Evolutionary conservation across 257 asterid genomes (phyloP), one percentile per base, ranked within the genome.

Genomic region (Nicotiana tabacum): DNA sequence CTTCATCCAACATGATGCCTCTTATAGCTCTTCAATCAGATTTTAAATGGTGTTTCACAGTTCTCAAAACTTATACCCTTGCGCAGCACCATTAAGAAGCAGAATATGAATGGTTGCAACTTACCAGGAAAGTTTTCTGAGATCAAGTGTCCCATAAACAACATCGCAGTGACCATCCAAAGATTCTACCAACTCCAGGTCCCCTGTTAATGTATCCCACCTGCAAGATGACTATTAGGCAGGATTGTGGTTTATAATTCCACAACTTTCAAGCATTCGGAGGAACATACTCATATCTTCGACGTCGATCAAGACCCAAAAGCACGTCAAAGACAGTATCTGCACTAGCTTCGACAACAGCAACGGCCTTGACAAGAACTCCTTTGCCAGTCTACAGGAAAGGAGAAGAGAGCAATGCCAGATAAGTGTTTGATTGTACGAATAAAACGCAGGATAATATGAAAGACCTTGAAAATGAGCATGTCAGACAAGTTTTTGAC

Each of bases 161-260:
- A 96, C 97, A 87, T 96, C 98, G 81, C 81, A 91, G 86, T 94
- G 97, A 32, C 99, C 98, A 82, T 89, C 85, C 66, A 92, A 64
- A 62, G 97, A 90, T 83, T 93, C 98, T 87, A 96, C 67, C 89
- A 96, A 85, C 93, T 96, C 98, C 91, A 96, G 84, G 88, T 96
- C 98, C 77, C 96, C 93, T 77, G 97, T 96, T 88, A 96, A 87
- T 68, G 97, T 81, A 87, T 96, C 99, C 99, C 99, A 96, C 93
- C 99, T 96, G 91, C 83, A 88, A 79, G 87, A 86, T 86, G 85
- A 67, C 78, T 66, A 81, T 93, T 65, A 88, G 87, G 83, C 57
- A 48, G 83, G 77, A 24, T 84, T 78, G 76, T 66, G 46, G 77
- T 27, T 27, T 27, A 76, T 51, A 29, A 76, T 76, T 29, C 80